phyloP scores from a whole-genome alignment of 1,139 yeast species.

The Hemisphaericaspora xylanilytica region DNA sequence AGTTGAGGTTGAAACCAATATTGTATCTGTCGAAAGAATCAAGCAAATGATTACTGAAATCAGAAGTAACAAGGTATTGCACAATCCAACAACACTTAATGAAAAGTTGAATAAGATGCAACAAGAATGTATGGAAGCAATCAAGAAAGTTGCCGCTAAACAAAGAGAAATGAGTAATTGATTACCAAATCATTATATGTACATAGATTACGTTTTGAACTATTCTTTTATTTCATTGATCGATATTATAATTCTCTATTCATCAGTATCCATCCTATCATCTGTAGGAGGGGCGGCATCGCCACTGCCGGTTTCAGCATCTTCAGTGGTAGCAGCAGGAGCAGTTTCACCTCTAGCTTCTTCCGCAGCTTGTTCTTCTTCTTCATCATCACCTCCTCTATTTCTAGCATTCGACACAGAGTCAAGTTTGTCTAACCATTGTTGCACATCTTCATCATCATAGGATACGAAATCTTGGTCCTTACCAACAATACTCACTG shows the following conservation, averaged over 20 bases:
- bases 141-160: slow-evolving; percentile 50
- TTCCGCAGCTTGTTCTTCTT: slow-evolving; percentile 26
- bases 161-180: slow-evolving; percentile 26
- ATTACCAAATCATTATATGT: slow-evolving; percentile 8
- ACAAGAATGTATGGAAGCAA: slow-evolving; percentile 47
- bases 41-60: slow-evolving; percentile 47
- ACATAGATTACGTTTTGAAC: slow-evolving; percentile 2
- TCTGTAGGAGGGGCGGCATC: slow-evolving; percentile 12
- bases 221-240: too few relatives aligned
- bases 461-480: slow-evolving; percentile 71
- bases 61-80: slow-evolving; percentile 31
- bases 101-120: slow-evolving; percentile 50
- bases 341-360: slow-evolving; percentile 15
- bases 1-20: too few relatives aligned
- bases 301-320: slow-evolving; percentile 12
- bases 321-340: slow-evolving; percentile 33
- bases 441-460: slow-evolving; percentile 85
- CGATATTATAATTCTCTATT: slow-evolving; percentile 18
- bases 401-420: slow-evolving; percentile 54
- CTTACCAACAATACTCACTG: slow-evolving; percentile 87
- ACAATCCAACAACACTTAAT: slow-evolving; percentile 38
- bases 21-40: too few relatives aligned
- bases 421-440: slow-evolving; percentile 70
- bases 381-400: slow-evolving; percentile 41
- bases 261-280: slow-evolving; percentile 56